Evolutionary conservation across 2,329 filamentous ascomycete species (phyloP), one percentile per base, ranked within the genome.

Genomic region (Didymella arachidicola): DNA sequence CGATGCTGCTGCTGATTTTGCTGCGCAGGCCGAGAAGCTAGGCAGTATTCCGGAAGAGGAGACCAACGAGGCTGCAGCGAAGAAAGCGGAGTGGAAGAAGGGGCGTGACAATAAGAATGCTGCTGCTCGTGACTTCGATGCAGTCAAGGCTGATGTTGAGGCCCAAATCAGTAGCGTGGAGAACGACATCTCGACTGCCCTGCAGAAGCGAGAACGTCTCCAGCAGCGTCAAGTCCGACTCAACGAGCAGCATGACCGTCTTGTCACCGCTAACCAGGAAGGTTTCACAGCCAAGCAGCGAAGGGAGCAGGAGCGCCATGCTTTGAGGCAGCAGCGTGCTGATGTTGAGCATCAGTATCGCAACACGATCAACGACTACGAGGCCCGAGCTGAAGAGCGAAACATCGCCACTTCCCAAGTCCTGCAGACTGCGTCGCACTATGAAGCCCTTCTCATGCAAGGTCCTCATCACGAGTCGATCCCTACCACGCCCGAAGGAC

Each of bases 201-300:
- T 88, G 69, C 85, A 86, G 56, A 91, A 91, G 75, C 84, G 86
- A 48, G 91, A 91, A 79, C 90, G 90, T 78, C 87, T 92, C 41
- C 85, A 86, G 54, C 83, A 85, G 26, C 87, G 90, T 49, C 89
- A 91, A 67, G 83, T 84, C 71, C 91, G 91, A 79, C 86, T 92
- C 25, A 87, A 89, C 64, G 87, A 86, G 64, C 90, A 93, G 75
- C 84, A 90, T 65, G 86, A 87, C 55, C 87, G 87, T 67, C 87
- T 93, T 66, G 83, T 84, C 25, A 86, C 89, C 66, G 89, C 89
- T 66, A 90, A 90, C 72, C 83, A 82, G 49, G 83, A 87, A 47
- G 87, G 86, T 1, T 80, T 88, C 19, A 84, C 87, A 62, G 87
- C 88, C 71, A 88, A 86, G 53, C 86, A 78, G 50, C 74, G 78